phyloP scores from a whole-genome alignment of 83 land plant species.

The Picea engelmannii region DNA sequence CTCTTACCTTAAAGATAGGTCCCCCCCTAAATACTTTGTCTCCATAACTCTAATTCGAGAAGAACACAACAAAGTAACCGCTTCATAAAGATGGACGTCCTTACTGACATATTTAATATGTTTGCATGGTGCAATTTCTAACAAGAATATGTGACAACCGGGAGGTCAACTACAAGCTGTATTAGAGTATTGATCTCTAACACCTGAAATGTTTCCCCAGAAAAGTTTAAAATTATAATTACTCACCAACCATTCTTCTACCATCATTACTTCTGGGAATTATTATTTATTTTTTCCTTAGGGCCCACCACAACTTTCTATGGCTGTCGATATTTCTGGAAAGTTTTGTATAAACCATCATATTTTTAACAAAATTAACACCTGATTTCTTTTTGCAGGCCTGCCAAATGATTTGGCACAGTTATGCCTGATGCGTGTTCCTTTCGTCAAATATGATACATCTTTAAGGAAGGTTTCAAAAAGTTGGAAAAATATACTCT shows the following conservation, averaged over 20 bases:
- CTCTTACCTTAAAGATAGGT: too few species aligned
- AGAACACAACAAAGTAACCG: too few species aligned
- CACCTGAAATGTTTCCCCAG: neutral
- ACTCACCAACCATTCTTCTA: neutral
- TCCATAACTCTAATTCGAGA: too few species aligned
- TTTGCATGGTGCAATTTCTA: too few species aligned
- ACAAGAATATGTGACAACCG: too few species aligned
- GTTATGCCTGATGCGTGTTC: constrained; percentile 30
- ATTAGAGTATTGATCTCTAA: neutral
- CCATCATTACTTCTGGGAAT: neutral
- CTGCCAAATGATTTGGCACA: constrained; percentile 33
- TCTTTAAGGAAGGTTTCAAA: constrained; percentile 21
- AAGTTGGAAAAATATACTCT: constrained; percentile 19
- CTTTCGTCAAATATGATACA: constrained; percentile 23
- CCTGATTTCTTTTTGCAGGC: constrained; percentile 24
- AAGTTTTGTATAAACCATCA: neutral
- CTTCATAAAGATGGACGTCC: too few species aligned
- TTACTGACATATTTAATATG: too few species aligned
- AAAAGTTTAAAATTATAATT: neutral
- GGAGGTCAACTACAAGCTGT: too few species aligned
- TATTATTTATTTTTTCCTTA: neutral
- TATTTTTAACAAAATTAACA: neutral
- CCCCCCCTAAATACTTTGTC: too few species aligned
- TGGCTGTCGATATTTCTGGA: neutral
- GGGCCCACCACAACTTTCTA: neutral